These are phyloP conservation scores for Hansenula sp. DNA, from an alignment of 1,139 yeast genomes.

Conservation along the genomic window DNA sequence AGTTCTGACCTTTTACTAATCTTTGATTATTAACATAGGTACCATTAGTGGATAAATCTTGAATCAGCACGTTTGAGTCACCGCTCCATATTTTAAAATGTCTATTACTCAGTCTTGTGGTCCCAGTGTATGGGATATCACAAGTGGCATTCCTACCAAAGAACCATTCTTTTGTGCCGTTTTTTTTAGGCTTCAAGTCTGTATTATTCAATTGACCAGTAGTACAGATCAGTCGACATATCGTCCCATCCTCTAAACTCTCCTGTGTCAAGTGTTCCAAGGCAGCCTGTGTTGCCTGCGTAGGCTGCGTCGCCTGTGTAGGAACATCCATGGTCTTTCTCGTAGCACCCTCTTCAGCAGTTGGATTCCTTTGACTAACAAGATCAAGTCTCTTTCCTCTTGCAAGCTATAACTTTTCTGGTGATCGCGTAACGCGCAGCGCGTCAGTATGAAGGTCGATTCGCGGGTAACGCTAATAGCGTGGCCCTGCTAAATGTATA, in stretches of 20 bases:
- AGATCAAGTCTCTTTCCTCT: too few species aligned
- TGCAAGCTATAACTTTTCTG: neutral
- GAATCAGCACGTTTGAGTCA: slow-evolving; percentile 57
- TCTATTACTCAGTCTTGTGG: slow-evolving; percentile 69
- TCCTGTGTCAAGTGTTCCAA: slow-evolving; percentile 36
- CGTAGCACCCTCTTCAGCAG: neutral
- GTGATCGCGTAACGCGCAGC: neutral
- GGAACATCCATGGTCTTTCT: slow-evolving; percentile 9
- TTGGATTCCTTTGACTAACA: neutral
- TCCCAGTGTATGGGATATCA: slow-evolving; percentile 59
- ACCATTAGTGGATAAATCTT: slow-evolving; percentile 83
- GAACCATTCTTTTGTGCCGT: slow-evolving; percentile 54
- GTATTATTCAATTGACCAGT: slow-evolving; percentile 52
- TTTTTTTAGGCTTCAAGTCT: slow-evolving; percentile 35
- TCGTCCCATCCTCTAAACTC: slow-evolving; percentile 36
- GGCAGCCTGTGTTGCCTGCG: slow-evolving; percentile 66
- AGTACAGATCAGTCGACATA: slow-evolving; percentile 62
- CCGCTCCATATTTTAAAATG: slow-evolving; percentile 71
- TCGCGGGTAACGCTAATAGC: neutral
- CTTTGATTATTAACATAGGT: slow-evolving; percentile 77
- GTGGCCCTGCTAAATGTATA: neutral
- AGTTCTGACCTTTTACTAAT: slow-evolving; percentile 75
- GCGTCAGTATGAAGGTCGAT: neutral
- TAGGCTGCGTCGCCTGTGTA: slow-evolving; percentile 49
- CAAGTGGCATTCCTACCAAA: slow-evolving; percentile 71